phyloP scores from a whole-genome alignment of 495 filamentous ascomycete species.

The Echria macrotheca region DNA sequence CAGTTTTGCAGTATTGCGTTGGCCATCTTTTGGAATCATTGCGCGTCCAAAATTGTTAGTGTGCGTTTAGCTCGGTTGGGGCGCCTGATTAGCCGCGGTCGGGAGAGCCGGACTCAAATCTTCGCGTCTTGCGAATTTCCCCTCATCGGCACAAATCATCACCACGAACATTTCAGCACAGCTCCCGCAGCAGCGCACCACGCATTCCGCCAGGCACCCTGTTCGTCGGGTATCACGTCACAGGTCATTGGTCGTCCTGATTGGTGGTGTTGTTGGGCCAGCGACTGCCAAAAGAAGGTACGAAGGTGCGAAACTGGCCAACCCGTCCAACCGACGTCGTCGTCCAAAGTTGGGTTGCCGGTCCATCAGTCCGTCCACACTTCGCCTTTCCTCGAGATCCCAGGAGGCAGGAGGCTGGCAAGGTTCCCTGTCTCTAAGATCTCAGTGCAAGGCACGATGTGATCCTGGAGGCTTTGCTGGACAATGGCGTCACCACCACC shows the following conservation, averaged over 20 bases:
- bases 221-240: slow-evolving; percentile 11
- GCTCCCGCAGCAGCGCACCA: slow-evolving; percentile 12
- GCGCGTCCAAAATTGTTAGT: background rate
- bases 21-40: too few relatives aligned
- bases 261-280: slow-evolving; percentile 14
- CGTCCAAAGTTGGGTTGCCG: background rate
- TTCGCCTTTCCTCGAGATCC: too few relatives aligned
- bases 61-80: background rate
- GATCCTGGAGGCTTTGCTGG: too few relatives aligned
- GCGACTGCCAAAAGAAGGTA: background rate
- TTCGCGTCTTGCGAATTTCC: slow-evolving; percentile 24
- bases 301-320: too few relatives aligned
- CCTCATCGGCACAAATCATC: slow-evolving; percentile 28
- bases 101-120: slow-evolving; percentile 22
- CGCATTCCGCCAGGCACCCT: slow-evolving; percentile 18
- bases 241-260: slow-evolving; percentile 8
- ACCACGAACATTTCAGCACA: slow-evolving; percentile 42
- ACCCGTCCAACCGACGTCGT: background rate
- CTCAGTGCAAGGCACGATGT: too few relatives aligned
- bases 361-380: too few relatives aligned
- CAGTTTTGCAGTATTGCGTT: too few relatives aligned
- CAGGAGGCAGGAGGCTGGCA: too few relatives aligned
- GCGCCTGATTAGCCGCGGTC: too few relatives aligned
- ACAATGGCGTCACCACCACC: too few relatives aligned
- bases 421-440: too few relatives aligned